Evolutionary conservation across 169 alveolate species (phyloP), one percentile per base, ranked within the genome.

Genomic region (Plasmodium yoelii): DNA sequence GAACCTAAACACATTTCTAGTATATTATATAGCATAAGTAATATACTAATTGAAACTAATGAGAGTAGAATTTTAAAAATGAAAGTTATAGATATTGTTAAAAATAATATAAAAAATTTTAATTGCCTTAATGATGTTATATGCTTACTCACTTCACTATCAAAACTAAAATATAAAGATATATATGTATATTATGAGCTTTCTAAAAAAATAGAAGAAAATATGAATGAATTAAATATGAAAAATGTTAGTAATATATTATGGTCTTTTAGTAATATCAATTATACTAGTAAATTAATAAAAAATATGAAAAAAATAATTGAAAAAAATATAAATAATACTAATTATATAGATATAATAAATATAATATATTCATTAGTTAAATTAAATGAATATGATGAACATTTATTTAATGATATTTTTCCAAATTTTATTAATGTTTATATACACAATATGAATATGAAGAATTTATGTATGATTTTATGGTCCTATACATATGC

Each of bases 381-480:
- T n/a, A 82, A 82, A 49, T 65, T 82, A 10, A 82, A 82, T 28
- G 90, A 82, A 82, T 82, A 67, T 67, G 90, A 82, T 82, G 80
- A 82, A 22, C 47, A 82, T 59, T 55, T 82, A n/a, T 82, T 44
- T 24, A 82, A 55, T 59, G 90, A 82, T 5, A 15, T 82, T 6
- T 67, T 82, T 55, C 68, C 67, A 47, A 82, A 82, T 67, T 80
- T 82, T 19, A 26, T 82, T 82, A 82, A 82, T 24, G 65, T 82
- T 24, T 82, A 82, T 56, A n/a, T 82, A 82, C 90, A 82, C 49
- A 70, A 82, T 46, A 82, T 82, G 90, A 82, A 15, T 82, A 51
- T 82, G 46, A 82, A 82, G 24, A 82, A 82, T 82, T 59, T 82
- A 15, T 82, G 90, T 28, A 82, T 82, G 26, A 22, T 82, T 13